Base-by-base conservation (phyloP, 2,329 filamentous ascomycete genomes). In the Zasmidium citrigriseum region DNA sequence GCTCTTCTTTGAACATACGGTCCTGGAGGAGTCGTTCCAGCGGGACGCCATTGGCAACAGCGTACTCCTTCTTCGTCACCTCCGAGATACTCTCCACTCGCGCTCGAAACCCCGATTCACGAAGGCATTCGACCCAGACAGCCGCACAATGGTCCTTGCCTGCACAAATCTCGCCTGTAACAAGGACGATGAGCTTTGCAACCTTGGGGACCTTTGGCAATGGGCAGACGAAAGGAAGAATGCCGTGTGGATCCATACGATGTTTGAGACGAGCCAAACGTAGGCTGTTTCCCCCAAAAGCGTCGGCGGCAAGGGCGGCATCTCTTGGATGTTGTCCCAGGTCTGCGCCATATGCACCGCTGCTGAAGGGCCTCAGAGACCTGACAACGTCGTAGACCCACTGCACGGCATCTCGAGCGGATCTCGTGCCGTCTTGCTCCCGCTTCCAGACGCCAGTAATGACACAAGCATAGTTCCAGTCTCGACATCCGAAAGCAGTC, bases 381-480 rank as follows among this genome's bases (percentile, higher is more conserved):
- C 7, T 50, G 47, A 70, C 80, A 51, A 84, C 75, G 1, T 76
- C 60, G 67, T 88, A 87, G 18, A 87, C 85, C 85, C 86, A 88
- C 3, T 67, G 55, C 2, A 82, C 67, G 1, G 71, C 75, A 55
- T 67, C 67, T 60, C 58, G 72, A 60, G 80, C 75, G 11, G 62
- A 41, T 47, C 74, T 70, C 0, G 76, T 80, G 46, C 68, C 77
- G 61, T 86, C 82, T 69, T 82, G 68, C 10, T 81, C 75, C 16
- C 83, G 81, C 2, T 76, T 75, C 85, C 85, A 88, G 57, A 86
- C 80, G 23, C 83, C 85, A 4, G 85, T 88, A 45, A 89, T 67
- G 3, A 88, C 82, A 64, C 85, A 88, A 47, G 85, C 85, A 73
- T 82, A 88, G 27, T 83, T 77, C 85, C 85, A 88, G 68, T 84